Evolutionary conservation across 345 rosid genomes (phyloP).

Genomic region (Salix brachista): DNA sequence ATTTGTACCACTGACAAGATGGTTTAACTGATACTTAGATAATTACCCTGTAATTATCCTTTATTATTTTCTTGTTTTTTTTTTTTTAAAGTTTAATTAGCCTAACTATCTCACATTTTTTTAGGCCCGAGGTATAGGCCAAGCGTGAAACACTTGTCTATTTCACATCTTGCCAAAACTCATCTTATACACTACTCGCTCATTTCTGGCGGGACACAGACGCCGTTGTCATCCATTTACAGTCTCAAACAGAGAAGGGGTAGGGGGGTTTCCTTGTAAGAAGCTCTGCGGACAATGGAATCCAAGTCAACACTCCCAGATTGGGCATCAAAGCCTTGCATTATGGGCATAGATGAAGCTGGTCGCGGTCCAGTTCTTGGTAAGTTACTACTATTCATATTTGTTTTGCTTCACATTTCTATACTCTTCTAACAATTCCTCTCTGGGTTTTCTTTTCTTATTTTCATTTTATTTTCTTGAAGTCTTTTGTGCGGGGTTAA

Average conservation of each 20-base stretch:
- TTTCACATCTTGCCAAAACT: background rate
- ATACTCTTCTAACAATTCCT: background rate
- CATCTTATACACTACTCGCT: background rate
- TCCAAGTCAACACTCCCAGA: constrained; percentile 37
- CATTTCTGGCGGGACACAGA: background rate
- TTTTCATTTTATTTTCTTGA: background rate
- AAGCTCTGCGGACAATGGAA: constrained; percentile 23
- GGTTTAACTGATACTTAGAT: too few relatives aligned
- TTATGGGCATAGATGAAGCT: constrained; percentile 96
- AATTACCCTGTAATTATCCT: too few relatives aligned
- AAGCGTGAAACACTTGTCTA: background rate
- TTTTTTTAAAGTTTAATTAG: too few relatives aligned
- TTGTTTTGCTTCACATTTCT: background rate
- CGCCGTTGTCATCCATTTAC: background rate
- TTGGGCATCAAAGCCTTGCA: constrained; percentile 81
- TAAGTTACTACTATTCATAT: background rate
- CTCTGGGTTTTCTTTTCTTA: constrained; percentile 1
- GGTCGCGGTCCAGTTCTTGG: constrained; percentile 96
- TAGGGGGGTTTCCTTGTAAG: background rate
- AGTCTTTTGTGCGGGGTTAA: background rate
- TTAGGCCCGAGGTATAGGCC: background rate
- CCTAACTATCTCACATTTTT: too few relatives aligned
- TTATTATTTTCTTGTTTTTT: too few relatives aligned
- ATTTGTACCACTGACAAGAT: too few relatives aligned
- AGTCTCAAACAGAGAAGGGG: background rate